A percentile compares a stretch with the other conserved stretches of the same genome.
These are phyloP conservation scores for Notholithocarpus densiflorus DNA, from an alignment of 306 rosid species.

Conservation along the genomic window DNA sequence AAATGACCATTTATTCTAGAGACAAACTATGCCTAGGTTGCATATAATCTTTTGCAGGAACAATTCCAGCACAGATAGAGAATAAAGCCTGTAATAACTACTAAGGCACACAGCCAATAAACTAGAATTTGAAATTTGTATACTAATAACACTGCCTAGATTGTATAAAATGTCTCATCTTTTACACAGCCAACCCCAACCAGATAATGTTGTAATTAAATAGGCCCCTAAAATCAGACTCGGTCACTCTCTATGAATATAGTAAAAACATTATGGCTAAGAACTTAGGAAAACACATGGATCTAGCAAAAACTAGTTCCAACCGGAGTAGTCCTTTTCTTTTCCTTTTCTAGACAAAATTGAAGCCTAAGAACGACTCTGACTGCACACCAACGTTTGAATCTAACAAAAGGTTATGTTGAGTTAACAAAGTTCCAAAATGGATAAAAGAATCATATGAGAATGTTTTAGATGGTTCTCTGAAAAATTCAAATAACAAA, in stretches of 20 bases:
- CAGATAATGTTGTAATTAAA: background rate
- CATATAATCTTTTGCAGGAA: background rate
- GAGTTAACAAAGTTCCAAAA: background rate
- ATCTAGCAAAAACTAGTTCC: background rate
- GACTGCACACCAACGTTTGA: background rate
- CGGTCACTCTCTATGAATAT: too few relatives aligned
- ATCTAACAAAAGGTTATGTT: background rate
- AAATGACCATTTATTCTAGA: background rate
- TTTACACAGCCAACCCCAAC: background rate
- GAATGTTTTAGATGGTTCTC: background rate
- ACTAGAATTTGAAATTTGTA: background rate
- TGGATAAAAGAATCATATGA: background rate
- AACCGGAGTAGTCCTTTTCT: background rate
- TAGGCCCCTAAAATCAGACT: background rate
- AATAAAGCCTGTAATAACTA: background rate
- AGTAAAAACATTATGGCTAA: background rate
- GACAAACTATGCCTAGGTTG: background rate
- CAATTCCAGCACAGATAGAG: background rate
- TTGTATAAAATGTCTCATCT: background rate
- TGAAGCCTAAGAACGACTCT: background rate
- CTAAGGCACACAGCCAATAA: background rate
- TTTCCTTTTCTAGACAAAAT: background rate
- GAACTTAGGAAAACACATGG: background rate
- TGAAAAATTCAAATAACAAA: background rate
- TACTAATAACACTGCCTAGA: background rate